Base-by-base conservation (phyloP, 768 basidiomycete species). In the Hirschioporus abietinus region DNA sequence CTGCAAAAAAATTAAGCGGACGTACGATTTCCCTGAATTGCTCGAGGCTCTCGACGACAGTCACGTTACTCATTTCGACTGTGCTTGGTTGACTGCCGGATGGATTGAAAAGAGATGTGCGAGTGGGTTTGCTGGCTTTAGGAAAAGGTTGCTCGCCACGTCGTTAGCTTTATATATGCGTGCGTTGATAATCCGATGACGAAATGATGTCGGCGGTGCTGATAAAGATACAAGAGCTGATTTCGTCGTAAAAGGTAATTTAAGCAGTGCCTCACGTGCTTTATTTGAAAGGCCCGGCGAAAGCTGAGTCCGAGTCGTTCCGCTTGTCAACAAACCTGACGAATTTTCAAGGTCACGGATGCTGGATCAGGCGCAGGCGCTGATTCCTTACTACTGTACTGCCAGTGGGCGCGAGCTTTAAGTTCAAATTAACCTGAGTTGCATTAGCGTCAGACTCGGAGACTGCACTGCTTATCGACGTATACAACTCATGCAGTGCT, bases 1-100 rank as follows among this genome's bases (percentile, higher is more conserved):
- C n/a, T 24, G 27, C 20, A 30, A 35, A 61, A 57, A 10, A 34
- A 15, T 6, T 15, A 8, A 52, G 20, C 35, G 64, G 52, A 77
- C 85, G 69, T 71, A 87, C 87, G 65, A 82, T 75, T 17, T 75
- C 36, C 42, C 76, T 71, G 78, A 85, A 86, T 30, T 83, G 68
- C 0, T 72, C 72, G 68, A 71, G 69, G 64, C 79, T 61, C 23
- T 25, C 30, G 9, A 61, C 60, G 30, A 34, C 60, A 25, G 9
- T 61, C 4, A 34, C 60, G n/a, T n/a, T n/a, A 15, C 30, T 15
- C 30, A 34, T 25, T 60, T 7, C 20, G 27, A 20, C 59, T 27
- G 20, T 18, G 10, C 25, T 61, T 12, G 2, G 10, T 6, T 18
- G 4, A 52, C 12, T 3, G 15, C 15, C 2, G 42, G 15, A 52